Evolutionary conservation across 1,139 yeast genomes (phyloP), one percentile per base, ranked within the genome.

Genomic region (Zygoascus meyerae): DNA sequence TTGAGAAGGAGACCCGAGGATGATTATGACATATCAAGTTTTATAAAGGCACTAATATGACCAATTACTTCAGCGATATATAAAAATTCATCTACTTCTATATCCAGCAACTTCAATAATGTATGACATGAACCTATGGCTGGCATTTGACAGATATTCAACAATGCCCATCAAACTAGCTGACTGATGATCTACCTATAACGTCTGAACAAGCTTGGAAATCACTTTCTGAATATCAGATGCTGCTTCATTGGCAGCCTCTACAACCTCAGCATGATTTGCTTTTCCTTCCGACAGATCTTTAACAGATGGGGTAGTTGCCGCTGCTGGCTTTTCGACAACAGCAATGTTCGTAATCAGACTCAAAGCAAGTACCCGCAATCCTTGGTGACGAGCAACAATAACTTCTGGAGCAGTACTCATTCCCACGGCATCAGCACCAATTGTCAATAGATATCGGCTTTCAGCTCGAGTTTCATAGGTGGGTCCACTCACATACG

Each of bases 391-490:
- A 61, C 96, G 81, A 2, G 96, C 97, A 11, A 86, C 83, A 54
- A 89, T 79, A 2, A 87, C 95, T 65, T 92, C 98, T 0, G 98
- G 97, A 32, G 90, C 97, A 0, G 97, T 92, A 50, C 95, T 85
- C 98, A 92, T 92, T 2, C 98, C 98, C 5, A 90, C 97, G 0
- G 95, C 86, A 66, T 92, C 97, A 42, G 89, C 97, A 6, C 97
- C 97, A 40, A 85, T 57, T 9, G 71, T 58, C 52, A 79, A 69
- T 41, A 90, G 71, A 74, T 82, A 74, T 50, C 95, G 73, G n/a
- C 84, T 84, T 66, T 92, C 97, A 0, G 97, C 96, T 57, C 97
- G 74, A 6, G 90, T 78, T 68, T 92, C 98, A 64, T 83, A 92
- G 1, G 97, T 86, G 2, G 98, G 97, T 0, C 98, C 98, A 2